Conservation (phyloP, 2,329 filamentous ascomycete species). For the Phoma sp. region DNA sequence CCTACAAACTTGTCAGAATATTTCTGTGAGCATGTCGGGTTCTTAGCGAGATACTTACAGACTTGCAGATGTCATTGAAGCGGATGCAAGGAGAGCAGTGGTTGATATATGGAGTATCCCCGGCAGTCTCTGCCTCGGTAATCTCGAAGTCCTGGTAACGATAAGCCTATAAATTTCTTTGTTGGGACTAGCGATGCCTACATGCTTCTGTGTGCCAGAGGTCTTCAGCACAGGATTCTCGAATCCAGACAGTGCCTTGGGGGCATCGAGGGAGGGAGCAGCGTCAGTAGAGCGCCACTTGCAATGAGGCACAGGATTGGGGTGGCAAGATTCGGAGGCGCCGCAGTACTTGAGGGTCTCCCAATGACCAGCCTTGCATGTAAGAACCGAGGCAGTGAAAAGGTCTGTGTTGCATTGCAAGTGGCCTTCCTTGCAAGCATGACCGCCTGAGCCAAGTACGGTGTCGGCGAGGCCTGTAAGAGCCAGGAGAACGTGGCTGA, state of each 20-base stretch:
- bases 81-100: not conserved
- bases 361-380: slow-evolving; percentile 2
- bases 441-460: not conserved
- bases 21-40: not conserved
- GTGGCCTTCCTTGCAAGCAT: not conserved
- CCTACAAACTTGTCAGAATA: not conserved
- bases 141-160: not conserved
- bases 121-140: not conserved
- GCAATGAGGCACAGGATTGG: not conserved
- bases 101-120: not conserved
- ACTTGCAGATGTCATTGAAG: not conserved
- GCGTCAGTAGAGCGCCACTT: not conserved
- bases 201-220: not conserved
- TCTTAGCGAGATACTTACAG: not conserved
- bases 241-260: not conserved
- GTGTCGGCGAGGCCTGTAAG: not conserved
- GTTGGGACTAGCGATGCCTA: not conserved
- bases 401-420: not conserved
- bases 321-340: not conserved
- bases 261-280: too few species aligned
- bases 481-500: not conserved
- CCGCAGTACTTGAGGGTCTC: not conserved
- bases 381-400: not conserved
- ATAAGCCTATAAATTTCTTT: not conserved
- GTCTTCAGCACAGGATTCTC: not conserved